Conservation (phyloP, 768 basidiomycete genomes). For the Daedaleopsis nitida region DNA sequence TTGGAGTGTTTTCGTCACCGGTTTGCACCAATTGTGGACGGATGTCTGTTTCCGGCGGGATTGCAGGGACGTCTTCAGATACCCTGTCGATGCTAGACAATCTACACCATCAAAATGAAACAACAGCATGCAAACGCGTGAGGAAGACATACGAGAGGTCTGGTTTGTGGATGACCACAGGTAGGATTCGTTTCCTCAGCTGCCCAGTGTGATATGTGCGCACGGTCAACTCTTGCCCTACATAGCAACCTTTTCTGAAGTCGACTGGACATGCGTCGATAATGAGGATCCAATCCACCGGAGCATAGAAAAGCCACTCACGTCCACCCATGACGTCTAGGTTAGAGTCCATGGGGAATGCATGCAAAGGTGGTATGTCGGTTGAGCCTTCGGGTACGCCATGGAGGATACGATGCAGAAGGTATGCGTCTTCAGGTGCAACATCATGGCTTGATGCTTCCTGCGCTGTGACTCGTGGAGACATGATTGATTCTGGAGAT, state of each 20-base stretch:
- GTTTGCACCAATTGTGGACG: slow-evolving; percentile 29
- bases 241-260: slow-evolving; percentile 96
- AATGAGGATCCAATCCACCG: neutral
- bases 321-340: slow-evolving; percentile 93
- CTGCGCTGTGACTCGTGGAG: slow-evolving; percentile 41
- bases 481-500: slow-evolving; percentile 6
- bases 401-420: slow-evolving; percentile 73
- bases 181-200: slow-evolving; percentile 86
- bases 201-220: slow-evolving; percentile 95
- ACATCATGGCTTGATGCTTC: slow-evolving; percentile 60
- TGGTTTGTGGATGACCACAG: slow-evolving; percentile 59
- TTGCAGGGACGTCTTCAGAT: neutral
- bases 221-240: slow-evolving; percentile 96
- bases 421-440: slow-evolving; percentile 57
- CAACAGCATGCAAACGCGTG: neutral
- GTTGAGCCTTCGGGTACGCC: slow-evolving; percentile 86
- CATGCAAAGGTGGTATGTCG: slow-evolving; percentile 76
- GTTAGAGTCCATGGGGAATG: slow-evolving; percentile 94
- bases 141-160: slow-evolving; percentile 29
- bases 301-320: slow-evolving; percentile 42
- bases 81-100: neutral
- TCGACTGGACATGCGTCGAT: slow-evolving; percentile 57
- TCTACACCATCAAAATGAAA: neutral
- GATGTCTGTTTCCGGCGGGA: slow-evolving; percentile 30
- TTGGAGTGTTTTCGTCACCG: slow-evolving; percentile 26